Evolutionary conservation across 2,329 filamentous ascomycete species (phyloP), one percentile per base, ranked within the genome.

Genomic region (Hypoxylon sp.): DNA sequence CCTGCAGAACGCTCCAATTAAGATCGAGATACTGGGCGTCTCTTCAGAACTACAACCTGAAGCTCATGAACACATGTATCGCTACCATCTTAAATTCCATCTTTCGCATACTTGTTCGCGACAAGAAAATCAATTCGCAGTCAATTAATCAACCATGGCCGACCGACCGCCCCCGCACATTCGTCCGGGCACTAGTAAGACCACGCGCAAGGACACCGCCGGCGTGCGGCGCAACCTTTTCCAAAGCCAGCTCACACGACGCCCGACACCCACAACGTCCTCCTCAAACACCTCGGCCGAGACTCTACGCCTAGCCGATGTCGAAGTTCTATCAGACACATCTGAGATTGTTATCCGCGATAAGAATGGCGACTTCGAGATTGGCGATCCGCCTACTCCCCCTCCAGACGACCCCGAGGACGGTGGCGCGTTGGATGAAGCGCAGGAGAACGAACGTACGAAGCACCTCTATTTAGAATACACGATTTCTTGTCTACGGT

Each of bases 281-380:
- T 72, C 68, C 6, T 79, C 78, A 6, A 79, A 78, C 7, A 76
- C 76, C 29, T 81, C 84, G 11, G 80, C 79, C 54, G 85, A 87
- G 69, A 84, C 82, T 42, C 72, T 87, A 61, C 82, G 84, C 54
- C 78, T 86, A n/a, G 84, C 86, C 65, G 73, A 75, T 27, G 79
- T 80, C 57, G 83, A 85, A 52, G 79, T 81, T 15, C 75, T 81
- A n/a, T 81, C 79, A 52, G 79, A 85, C 27, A 75, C 79, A 1
- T 79, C 78, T 0, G 88, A 90, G 71, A 90, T 91, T 64, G 86
- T 91, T 7, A 85, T 90, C 50, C 83, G 89, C 70, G 86, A 91
- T 74, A 81, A 86, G 77, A 86, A 90, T 73, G 89, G 89, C 53
- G 88, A 91, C 70, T 84, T 89, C 62, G 85, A 89, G 75, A 79